These are phyloP conservation scores for Stylosanthes scabra DNA, from an alignment of 331 rosid species.

Conservation along the genomic window DNA sequence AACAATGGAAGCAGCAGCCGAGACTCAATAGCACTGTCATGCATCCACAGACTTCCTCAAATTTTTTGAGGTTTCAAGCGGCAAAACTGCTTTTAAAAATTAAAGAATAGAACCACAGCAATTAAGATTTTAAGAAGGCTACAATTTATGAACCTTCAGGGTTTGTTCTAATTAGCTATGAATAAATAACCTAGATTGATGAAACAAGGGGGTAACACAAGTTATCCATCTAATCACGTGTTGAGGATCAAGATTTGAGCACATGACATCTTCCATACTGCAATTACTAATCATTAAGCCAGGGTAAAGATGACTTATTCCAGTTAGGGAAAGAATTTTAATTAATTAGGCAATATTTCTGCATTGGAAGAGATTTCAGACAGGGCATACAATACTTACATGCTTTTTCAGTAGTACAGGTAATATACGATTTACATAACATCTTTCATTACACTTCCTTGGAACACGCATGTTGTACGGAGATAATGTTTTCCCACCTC, in stretches of 20 bases:
- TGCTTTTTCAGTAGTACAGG: constrained; percentile 92
- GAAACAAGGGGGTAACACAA: neutral
- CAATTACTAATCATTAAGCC: constrained; percentile 23
- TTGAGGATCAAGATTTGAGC: constrained; percentile 13
- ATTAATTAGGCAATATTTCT: constrained; percentile 29
- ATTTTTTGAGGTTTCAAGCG: neutral
- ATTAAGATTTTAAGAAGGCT: neutral
- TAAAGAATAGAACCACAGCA: neutral
- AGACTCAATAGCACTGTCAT: neutral
- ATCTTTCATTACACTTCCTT: constrained; percentile 94
- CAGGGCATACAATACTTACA: constrained; percentile 67
- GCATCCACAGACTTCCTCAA: neutral
- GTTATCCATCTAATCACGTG: neutral
- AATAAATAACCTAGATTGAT: neutral
- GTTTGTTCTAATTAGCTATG: neutral
- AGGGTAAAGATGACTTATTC: constrained; percentile 22
- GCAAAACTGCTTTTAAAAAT: neutral
- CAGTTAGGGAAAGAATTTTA: constrained; percentile 25
- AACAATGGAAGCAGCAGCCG: constrained; percentile 23
- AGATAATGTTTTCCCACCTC: constrained; percentile 71
- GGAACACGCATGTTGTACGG: constrained; percentile 92
- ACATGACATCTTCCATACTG: constrained; percentile 27
- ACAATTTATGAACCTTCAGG: neutral
- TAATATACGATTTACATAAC: constrained; percentile 80
- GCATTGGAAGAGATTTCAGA: constrained; percentile 30